Evolutionary conservation across 164 flowering plant genomes (phyloP).

Genomic region (Tetrastigma voinierianum): DNA sequence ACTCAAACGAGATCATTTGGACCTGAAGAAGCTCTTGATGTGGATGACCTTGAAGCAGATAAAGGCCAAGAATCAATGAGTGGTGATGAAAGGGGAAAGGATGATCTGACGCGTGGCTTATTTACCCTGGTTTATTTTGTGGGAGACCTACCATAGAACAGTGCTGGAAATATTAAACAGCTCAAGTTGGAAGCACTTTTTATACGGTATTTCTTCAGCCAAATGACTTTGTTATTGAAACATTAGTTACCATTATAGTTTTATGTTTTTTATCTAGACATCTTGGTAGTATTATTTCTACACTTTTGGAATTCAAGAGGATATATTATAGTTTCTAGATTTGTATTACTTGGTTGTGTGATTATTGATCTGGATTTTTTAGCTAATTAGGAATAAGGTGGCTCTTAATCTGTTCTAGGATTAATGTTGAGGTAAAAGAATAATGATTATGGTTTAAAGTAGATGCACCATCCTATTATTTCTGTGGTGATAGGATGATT

Average conservation of each 20-base stretch:
- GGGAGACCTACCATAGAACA: conserved; percentile 98
- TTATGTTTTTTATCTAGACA: too few species aligned
- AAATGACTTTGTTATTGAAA: background rate
- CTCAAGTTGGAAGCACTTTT: conserved; percentile 85
- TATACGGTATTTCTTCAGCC: conserved; percentile 63
- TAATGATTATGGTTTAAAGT: background rate
- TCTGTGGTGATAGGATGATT: background rate
- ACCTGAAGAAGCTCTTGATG: conserved; percentile 94
- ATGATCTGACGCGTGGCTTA: conserved; percentile 94
- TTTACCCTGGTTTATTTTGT: conserved; percentile 95
- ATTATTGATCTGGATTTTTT: background rate
- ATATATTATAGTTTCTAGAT: too few species aligned
- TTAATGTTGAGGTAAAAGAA: background rate
- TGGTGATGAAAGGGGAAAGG: conserved; percentile 96
- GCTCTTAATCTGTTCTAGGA: too few species aligned
- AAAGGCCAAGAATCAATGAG: conserved; percentile 93
- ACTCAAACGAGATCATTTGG: conserved; percentile 79
- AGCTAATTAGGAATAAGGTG: background rate
- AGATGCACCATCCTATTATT: background rate
- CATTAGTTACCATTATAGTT: background rate
- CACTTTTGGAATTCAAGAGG: too few species aligned
- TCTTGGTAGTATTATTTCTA: too few species aligned
- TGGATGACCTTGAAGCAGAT: conserved; percentile 94
- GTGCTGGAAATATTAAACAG: conserved; percentile 91
- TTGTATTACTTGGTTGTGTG: too few species aligned